Conservation (phyloP, 2,329 filamentous ascomycete genomes). For the Aspergillus felis region DNA sequence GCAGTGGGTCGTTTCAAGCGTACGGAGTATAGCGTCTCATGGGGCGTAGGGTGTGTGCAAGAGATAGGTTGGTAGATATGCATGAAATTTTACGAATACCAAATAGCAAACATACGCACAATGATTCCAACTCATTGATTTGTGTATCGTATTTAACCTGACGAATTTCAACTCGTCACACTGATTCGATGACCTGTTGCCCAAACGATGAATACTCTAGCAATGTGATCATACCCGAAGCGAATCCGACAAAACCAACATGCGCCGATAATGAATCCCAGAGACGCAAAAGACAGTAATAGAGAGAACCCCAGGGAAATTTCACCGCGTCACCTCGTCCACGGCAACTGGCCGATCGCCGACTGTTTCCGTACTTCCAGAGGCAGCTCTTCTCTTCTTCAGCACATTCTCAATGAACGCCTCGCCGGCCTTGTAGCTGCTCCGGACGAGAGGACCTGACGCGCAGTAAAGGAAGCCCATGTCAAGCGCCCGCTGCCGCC, state of each 20-base stretch:
- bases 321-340: slow-evolving; percentile 28
- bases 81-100: slow-evolving; percentile 5
- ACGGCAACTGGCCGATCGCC: slow-evolving; percentile 22
- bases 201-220: background rate
- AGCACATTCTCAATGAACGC: slow-evolving; percentile 98
- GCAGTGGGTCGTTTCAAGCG: slow-evolving; percentile 1
- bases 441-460: slow-evolving; percentile 85
- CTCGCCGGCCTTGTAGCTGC: slow-evolving; percentile 96
- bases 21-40: slow-evolving; percentile 1
- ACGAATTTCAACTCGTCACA: background rate
- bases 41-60: slow-evolving; percentile 8
- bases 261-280: background rate
- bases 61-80: slow-evolving; percentile 3
- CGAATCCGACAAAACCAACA: background rate
- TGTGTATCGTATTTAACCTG: slow-evolving; percentile 6
- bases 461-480: slow-evolving; percentile 97
- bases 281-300: slow-evolving; percentile 7
- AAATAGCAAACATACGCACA: slow-evolving; percentile 1
- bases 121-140: slow-evolving; percentile 5
- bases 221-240: background rate
- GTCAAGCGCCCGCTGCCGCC: slow-evolving; percentile 83
- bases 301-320: slow-evolving; percentile 1
- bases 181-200: background rate
- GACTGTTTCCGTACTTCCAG: slow-evolving; percentile 24
- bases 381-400: slow-evolving; percentile 61